Evolutionary conservation across 768 basidiomycete genomes (phyloP), one percentile per base, ranked within the genome.

Genomic region (Tylopilus sp.): DNA sequence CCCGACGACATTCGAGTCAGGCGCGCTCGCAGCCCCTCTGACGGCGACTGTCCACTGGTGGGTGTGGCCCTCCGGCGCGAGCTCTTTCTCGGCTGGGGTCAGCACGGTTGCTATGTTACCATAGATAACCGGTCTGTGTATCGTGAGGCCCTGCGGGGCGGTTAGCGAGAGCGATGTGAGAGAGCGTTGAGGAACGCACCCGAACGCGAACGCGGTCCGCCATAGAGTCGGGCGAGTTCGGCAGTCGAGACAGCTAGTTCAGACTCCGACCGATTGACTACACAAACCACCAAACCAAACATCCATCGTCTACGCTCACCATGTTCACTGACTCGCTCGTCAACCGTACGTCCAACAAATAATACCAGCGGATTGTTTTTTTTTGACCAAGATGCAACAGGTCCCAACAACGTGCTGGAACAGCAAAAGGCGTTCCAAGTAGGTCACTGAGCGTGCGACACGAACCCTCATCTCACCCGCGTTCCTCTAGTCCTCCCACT

Each of bases 31-130:
- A 0, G 95, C 94, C 39, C 91, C 90, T 22, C 97, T 83, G 22
- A 99, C 81, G 23, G 93, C 95, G 52, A 99, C 87, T 0, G 94
- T 98, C 97, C 97, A 99, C 55, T 82, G 81, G 68, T 98, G 95
- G 3, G 95, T 98, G 60, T 95, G 93, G 57, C 93, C 90, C 7
- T 80, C 77, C 23, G 78, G 71, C 15, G 73, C 63, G 15, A 67
- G 55, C 56, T 82, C 80, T 48, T 82, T 79, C 66, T 97, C 94
- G 59, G 83, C 81, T 15, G 79, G 72, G 0, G 82, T 85, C 54
- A 99, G 69, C 48, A 92, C 82, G 1, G 80, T 77, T 28, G 95
- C 91, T 12, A 87, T 89, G 68, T 98, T 98, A 43, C 97, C 97
- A 72, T 98, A 98, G 53, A 98, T 90, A 58, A 99, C 82, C 2